phyloP scores from a whole-genome alignment of 306 rosid genomes.

The Oxytropis ochrocephala region DNA sequence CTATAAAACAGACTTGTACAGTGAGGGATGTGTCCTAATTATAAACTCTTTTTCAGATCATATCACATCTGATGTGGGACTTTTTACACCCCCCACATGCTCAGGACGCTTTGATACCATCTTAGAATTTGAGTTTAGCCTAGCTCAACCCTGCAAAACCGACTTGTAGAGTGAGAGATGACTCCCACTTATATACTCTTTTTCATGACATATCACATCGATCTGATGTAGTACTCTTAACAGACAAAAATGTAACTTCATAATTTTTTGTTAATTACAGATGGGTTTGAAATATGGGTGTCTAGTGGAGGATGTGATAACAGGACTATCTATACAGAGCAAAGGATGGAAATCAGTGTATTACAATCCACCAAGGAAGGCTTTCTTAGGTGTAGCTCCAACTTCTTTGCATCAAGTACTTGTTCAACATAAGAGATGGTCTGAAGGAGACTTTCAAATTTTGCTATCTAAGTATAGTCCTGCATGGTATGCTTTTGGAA shows the following conservation, averaged over 20 bases:
- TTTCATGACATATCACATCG: too few species aligned
- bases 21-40: too few species aligned
- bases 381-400: constrained; percentile 66
- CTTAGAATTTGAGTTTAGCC: too few species aligned
- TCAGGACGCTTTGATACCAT: too few species aligned
- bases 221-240: too few species aligned
- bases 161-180: too few species aligned
- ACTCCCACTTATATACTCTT: too few species aligned
- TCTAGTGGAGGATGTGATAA: constrained; percentile 76
- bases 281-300: constrained; percentile 70
- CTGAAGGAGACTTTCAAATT: constrained; percentile 68
- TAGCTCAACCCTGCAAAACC: too few species aligned
- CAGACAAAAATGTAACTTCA: not conserved
- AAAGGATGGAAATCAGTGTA: constrained; percentile 75
- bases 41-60: too few species aligned
- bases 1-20: too few species aligned
- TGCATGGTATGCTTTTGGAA: constrained; percentile 45
- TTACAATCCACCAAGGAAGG: constrained; percentile 55
- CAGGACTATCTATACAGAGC: constrained; percentile 58
- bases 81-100: too few species aligned
- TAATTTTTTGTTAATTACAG: constrained; percentile 25
- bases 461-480: constrained; percentile 57
- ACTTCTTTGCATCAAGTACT: constrained; percentile 43
- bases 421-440: constrained; percentile 83
- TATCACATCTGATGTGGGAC: too few species aligned